These are phyloP conservation scores for Chlamydomonas applanata DNA, from an alignment of 139 green algal genomes.

Conservation along the genomic window DNA sequence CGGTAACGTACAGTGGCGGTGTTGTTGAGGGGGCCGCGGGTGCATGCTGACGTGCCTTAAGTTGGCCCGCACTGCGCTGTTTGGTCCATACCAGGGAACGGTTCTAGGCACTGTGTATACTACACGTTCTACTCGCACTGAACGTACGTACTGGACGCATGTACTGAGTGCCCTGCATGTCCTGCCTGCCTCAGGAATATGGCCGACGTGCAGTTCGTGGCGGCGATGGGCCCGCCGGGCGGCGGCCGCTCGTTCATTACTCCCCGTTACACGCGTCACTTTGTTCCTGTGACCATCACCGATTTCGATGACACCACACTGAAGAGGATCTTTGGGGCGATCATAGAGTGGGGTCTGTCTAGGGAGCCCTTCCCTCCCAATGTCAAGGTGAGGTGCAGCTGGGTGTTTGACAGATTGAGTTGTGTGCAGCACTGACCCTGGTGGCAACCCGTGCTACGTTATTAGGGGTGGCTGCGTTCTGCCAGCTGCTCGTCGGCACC, in stretches of 20 bases:
- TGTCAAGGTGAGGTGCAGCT: conserved; percentile 38
- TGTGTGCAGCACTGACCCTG: too few relatives aligned
- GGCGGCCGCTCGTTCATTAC: conserved; percentile 58
- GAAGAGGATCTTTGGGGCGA: conserved; percentile 61
- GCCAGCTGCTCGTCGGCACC: too few relatives aligned
- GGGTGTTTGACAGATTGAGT: too few relatives aligned
- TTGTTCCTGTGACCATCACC: conserved; percentile 55
- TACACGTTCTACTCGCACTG: too few relatives aligned
- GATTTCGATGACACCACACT: conserved; percentile 59
- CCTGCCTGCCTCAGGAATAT: conserved; percentile 35
- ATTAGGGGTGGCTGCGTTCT: too few relatives aligned
- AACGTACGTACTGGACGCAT: conserved; percentile 41
- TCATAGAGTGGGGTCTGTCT: conserved; percentile 65
- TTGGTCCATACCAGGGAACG: too few relatives aligned
- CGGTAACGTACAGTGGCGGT: too few relatives aligned
- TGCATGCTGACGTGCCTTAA: too few relatives aligned
- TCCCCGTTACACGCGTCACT: conserved; percentile 63
- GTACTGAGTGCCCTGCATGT: neutral
- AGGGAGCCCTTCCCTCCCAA: conserved; percentile 40
- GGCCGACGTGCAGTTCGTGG: conserved; percentile 70
- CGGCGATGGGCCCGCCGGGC: conserved; percentile 71
- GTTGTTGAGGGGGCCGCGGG: too few relatives aligned
- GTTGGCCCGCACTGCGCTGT: too few relatives aligned
- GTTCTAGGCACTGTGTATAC: too few relatives aligned
- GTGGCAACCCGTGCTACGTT: too few relatives aligned